These are phyloP conservation scores for Waltergamsia citrina DNA, from an alignment of 2,329 filamentous ascomycete species.

Conservation along the genomic window DNA sequence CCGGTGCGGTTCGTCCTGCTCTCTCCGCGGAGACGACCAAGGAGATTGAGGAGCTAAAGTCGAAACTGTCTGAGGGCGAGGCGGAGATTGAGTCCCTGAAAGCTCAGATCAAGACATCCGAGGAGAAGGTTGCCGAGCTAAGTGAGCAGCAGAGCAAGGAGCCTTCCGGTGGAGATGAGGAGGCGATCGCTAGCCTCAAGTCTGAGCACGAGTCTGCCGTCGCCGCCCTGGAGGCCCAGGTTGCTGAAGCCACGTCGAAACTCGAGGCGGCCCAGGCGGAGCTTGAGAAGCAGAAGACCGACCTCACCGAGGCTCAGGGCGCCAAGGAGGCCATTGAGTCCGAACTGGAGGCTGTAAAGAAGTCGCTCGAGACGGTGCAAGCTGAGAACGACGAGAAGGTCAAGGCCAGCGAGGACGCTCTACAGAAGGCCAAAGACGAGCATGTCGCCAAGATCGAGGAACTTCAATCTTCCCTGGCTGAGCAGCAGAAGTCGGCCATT, in stretches of 20 bases:
- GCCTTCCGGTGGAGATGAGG: slow-evolving; percentile 25
- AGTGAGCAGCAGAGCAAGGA: slow-evolving; percentile 38
- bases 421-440: slow-evolving; percentile 31
- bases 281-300: slow-evolving; percentile 37
- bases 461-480: slow-evolving; percentile 36
- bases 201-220: slow-evolving; percentile 39
- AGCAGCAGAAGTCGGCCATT: slow-evolving; percentile 38
- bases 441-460: slow-evolving; percentile 38
- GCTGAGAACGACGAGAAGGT: slow-evolving; percentile 23
- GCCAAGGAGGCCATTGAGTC: slow-evolving; percentile 38
- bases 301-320: slow-evolving; percentile 36
- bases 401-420: slow-evolving; percentile 18
- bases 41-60: slow-evolving; percentile 51
- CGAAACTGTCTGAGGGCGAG: slow-evolving; percentile 49
- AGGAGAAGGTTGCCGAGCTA: slow-evolving; percentile 46
- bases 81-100: slow-evolving; percentile 47
- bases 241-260: slow-evolving; percentile 39
- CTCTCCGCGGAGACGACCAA: slow-evolving; percentile 33
- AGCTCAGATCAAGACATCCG: slow-evolving; percentile 42
- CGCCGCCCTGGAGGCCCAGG: slow-evolving; percentile 33
- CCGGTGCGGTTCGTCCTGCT: slow-evolving; percentile 28
- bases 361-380: slow-evolving; percentile 34
- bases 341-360: slow-evolving; percentile 38
- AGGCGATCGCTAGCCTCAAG: slow-evolving; percentile 36
- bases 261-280: slow-evolving; percentile 40